Percentiles rank a stretch among this genome's conserved stretches.
Evolutionary conservation across 2,329 filamentous ascomycete species (phyloP).

Genomic region (Clarireedia monteithiana): DNA sequence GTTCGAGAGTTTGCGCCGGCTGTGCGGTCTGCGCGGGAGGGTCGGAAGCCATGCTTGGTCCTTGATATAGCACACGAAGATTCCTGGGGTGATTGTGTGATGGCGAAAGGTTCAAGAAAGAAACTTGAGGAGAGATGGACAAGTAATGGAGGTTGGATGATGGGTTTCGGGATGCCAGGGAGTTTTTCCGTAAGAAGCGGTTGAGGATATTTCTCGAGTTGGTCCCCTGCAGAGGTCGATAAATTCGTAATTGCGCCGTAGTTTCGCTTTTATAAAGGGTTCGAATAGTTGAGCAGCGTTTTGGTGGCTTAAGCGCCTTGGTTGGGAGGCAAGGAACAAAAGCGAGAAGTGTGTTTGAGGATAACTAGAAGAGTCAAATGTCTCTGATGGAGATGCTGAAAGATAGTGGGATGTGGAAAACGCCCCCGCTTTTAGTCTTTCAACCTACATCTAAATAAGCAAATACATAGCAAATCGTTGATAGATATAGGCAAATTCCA

Average conservation of each 20-base stretch:
- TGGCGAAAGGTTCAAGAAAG: neutral
- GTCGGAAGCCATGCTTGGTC: constrained; percentile 13
- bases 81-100: neutral
- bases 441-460: neutral
- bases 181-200: neutral
- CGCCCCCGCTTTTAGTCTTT: neutral
- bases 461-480: too few relatives aligned
- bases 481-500: too few relatives aligned
- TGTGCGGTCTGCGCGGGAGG: constrained; percentile 10
- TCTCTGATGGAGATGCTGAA: neutral
- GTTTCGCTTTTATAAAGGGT: neutral
- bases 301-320: neutral
- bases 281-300: neutral
- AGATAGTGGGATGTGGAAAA: neutral
- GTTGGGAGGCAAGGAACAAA: neutral
- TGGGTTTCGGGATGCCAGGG: constrained; percentile 6
- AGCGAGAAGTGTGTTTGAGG: neutral
- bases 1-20: constrained; percentile 18
- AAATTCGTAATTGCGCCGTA: neutral
- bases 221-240: neutral
- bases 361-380: neutral
- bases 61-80: neutral
- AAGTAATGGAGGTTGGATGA: constrained; percentile 3
- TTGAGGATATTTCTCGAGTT: neutral
- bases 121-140: neutral